Base-by-base conservation (phyloP, 352 stramenopile genomes). In the Detonula confervacea region DNA sequence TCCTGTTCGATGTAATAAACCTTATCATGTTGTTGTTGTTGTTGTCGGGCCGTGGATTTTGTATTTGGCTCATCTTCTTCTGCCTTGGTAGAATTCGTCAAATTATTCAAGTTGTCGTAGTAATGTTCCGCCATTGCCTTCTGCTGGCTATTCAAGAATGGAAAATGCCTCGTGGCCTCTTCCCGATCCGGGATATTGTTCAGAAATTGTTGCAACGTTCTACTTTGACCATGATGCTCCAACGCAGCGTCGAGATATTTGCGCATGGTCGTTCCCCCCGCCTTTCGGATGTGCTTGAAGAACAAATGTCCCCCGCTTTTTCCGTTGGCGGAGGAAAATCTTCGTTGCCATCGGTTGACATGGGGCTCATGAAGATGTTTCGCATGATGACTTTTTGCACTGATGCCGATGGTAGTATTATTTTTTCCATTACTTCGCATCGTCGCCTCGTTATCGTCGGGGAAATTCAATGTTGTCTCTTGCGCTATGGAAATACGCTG, bases 201-300 rank as follows among this genome's bases (percentile, higher is more conserved):
- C 24, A 14, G 2, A 67, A 27, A 37, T 18, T 16, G 29, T 20
- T 39, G 11, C 9, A 37, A 42, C 11, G 9, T 59, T 5, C 22
- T 35, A 25, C 37, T 55, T 2, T 24, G 22, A 0, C 37, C 22
- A 22, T 67, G 66, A 12, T 67, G 22, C 20, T 61, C 33, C 11
- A 76, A 44, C 8, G 57, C 67, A 29, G 55, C 29, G 16, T 25
- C 7, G 18, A 76, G 33, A 29, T 62, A 76, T 5, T 14, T 24
- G 29, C 67, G 24, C 20, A 68, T 22, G 12, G 39, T 49, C 24
- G 67, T 76, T 1, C 67, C 67, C 9, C 67, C 67, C 3, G 67
- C 67, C 37, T 76, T 76, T n/a, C 67, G 7, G 14, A 67, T 76
- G 27, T 76, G 67, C 25, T 67, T 76, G 42, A 76, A 76, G 20